Base-by-base conservation (phyloP, 768 basidiomycete genomes). In the Suillus fuscotomentosus region DNA sequence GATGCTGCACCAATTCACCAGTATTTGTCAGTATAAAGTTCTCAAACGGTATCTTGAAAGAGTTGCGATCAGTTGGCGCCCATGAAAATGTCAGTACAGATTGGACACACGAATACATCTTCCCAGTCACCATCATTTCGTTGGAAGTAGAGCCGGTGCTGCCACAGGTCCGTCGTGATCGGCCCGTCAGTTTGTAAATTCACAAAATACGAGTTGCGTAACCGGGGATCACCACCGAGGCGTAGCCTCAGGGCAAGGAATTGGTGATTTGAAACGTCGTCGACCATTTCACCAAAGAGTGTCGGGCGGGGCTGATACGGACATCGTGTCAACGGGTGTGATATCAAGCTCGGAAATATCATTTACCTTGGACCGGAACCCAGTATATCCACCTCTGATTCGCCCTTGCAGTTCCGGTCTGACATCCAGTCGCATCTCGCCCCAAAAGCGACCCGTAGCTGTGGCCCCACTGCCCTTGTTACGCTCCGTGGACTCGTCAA, bases 131-230 rank as follows among this genome's bases (percentile, higher is more conserved):
- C 83, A 63, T 88, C 84, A 34, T 80, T 78, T 62, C 85, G 83
- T 59, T 83, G 80, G 73, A 95, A 91, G 76, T 86, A 92, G n/a
- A 99, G 80, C 41, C 93, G 85, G 69, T 98, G 95, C 72, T 97
- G 97, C 89, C 92, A 99, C n/a, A 99, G 79, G 73, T 97, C 94
- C 43, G 88, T 90, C 59, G 87, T 84, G 57, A 92, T 81, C 51
- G 86, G 83, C 1, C 92, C 91, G 60, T 94, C 91, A 3, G 95
- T 97, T 75, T 97, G 95, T 54, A 98, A 79, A 77, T 99, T 98
- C 56, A 94, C 90, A 69, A 91, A 96, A 81, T 95, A 98, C n/a
- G 92, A 88, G 68, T 86, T 87, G 66, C 88, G 86, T 48, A 91
- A 91, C 47, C 85, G 82, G 24, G 88, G 86, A 67, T 93, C 87